Evolutionary conservation across 148 eudicot genomes (phyloP).

Genomic region (Spergularia marina): DNA sequence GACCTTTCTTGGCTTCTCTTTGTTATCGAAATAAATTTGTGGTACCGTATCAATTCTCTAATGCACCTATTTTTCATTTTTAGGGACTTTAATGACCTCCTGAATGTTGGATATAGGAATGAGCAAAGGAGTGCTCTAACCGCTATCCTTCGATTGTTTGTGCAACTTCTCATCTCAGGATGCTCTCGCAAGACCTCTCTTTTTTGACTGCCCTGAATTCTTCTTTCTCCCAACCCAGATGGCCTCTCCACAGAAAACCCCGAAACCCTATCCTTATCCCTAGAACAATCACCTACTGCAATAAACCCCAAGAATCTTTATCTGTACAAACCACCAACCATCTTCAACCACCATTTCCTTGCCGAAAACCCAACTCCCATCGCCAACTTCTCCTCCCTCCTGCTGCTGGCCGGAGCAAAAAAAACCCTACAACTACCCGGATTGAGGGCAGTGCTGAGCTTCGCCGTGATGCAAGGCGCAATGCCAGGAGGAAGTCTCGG

Average conservation of each 20-base stretch:
- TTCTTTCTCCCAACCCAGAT: slow-evolving; percentile 32
- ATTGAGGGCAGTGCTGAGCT: slow-evolving; percentile 68
- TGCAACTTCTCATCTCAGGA: slow-evolving; percentile 17
- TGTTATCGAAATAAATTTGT: background rate
- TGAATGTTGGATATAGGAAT: background rate
- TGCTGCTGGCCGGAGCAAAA: slow-evolving; percentile 82
- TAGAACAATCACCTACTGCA: slow-evolving; percentile 2
- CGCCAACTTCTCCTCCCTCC: slow-evolving; percentile 40
- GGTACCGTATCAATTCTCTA: background rate
- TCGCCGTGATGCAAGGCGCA: slow-evolving; percentile 67
- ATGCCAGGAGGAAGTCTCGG: slow-evolving; percentile 53
- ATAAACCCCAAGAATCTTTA: slow-evolving; percentile 20
- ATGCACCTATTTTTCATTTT: background rate
- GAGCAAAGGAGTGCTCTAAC: background rate
- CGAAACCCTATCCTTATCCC: slow-evolving; percentile 32
- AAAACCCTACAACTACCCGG: slow-evolving; percentile 45
- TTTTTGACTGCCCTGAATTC: slow-evolving; percentile 61
- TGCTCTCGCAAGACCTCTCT: slow-evolving; percentile 49
- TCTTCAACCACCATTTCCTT: slow-evolving; percentile 13
- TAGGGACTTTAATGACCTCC: background rate
- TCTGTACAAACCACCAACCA: slow-evolving; percentile 23
- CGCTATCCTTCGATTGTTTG: background rate
- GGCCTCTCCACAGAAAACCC: slow-evolving; percentile 29
- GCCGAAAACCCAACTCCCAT: slow-evolving; percentile 24
- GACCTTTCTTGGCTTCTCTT: background rate